Base-by-base conservation (phyloP, 1,284 basidiomycete genomes). In the Ganoderma resinaceum region DNA sequence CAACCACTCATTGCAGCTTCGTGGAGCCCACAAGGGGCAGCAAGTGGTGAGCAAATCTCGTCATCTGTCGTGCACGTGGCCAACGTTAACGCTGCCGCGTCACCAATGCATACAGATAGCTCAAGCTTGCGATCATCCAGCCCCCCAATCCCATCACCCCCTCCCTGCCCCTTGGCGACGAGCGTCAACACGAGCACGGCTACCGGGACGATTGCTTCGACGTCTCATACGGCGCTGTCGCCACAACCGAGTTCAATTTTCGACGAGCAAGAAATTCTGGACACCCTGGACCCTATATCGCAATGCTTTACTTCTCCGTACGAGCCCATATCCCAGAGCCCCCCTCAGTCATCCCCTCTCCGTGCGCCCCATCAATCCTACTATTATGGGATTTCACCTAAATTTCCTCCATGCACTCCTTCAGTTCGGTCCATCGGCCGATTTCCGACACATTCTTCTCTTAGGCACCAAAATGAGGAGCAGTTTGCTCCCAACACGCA, bases 241-340 rank as follows among this genome's bases (percentile, higher is more conserved):
- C 31, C 60, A 7, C 65, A 49, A 8, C 63, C 53, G 3, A 70
- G 69, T 42, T 72, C 71, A 12, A 26, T 62, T 26, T 60, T 65
- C 23, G 71, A 72, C 3, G 71, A 72, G 46, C 62, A 70, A 31
- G 71, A 70, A 62, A 70, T 72, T 37, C 33, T 46, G 4, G 20
- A 64, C 20, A 38, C 38, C 9, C 53, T 72, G 2, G 69, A 67
- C 8, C 29, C 18, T 4, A 23, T 31, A 14, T 57, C 65, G 2
- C 67, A 60, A 29, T 38, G 37, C 12, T 18, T 16, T 38, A 38
- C 58, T 38, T 60, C 37, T 60, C 58, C 55, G 29, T 33, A n/a
- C n/a, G 55, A 37, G 6, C n/a, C 37, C 0, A 40, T 40, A 1
- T 35, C 37, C 37, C 35, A 58, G 12, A 37, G 49, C n/a, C 35